Base-by-base conservation (phyloP, 2,329 filamentous ascomycete species). In the Blumeria graminis region DNA sequence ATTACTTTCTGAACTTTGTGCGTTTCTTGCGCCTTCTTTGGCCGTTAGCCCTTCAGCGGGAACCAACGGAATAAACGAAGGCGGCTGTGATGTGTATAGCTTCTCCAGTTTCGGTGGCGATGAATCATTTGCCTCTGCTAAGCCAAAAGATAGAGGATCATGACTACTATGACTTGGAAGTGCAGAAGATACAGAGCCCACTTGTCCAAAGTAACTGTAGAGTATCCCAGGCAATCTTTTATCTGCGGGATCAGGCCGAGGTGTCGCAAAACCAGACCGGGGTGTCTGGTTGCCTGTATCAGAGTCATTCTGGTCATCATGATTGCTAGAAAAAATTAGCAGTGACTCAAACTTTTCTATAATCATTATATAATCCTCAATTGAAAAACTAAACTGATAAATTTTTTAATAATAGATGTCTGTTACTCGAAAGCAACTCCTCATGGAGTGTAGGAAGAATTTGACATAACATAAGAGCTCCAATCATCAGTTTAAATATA, bases 201-300 rank as follows among this genome's bases (percentile, higher is more conserved):
- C 92, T 90, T 98, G 92, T 74, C 84, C 84, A 78, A 96, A 94
- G 76, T 92, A 95, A 76, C 84, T 93, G 70, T 81, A 79, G 77
- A 92, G 84, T 74, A 96, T 94, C 69, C 88, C 86, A 63, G 92
- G 92, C 68, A 94, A 76, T 71, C 92, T 84, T 73, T 94, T 95
- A 74, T 98, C 92, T 67, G 85, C 82, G 61, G 84, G 82, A 71
- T 96, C 90, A 63, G 92, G 92, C 66, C 89, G 85, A 63, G 92
- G 92, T 60, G 92, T 98, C 62, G 87, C 85, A 69, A 94, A 80
- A 66, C 89, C 88, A 63, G 89, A 93, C 66, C 88, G 84, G 65
- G 88, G 92, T 56, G 86, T 89, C 34, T 41, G 52, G 22, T 55
- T 55, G 64, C 86, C 84, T 69, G 84, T 85, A 67, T 86, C 86